These are phyloP conservation scores for Dictyostelium firmibasis DNA, from an alignment of 78 protist species.

Conservation along the genomic window DNA sequence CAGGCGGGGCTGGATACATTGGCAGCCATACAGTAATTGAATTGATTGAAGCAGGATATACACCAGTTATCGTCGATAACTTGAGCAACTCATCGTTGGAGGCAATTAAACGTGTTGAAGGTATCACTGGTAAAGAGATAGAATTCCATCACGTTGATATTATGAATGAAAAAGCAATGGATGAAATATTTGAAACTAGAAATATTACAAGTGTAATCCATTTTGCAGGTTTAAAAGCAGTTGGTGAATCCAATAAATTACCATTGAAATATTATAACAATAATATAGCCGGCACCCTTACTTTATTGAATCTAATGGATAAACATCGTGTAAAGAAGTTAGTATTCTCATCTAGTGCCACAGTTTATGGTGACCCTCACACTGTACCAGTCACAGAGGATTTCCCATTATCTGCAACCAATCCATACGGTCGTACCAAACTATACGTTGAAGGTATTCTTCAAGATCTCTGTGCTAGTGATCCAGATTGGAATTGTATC, in stretches of 20 bases:
- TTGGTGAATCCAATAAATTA: constrained; percentile 92
- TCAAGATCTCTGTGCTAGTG: constrained; percentile 55
- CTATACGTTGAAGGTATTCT: constrained; percentile 94
- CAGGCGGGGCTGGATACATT: constrained; percentile 98
- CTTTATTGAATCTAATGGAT: constrained; percentile 90
- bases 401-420: constrained; percentile 86
- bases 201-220: constrained; percentile 87
- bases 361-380: constrained; percentile 96
- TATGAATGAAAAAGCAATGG: constrained; percentile 71
- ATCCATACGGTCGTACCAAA: constrained; percentile 98
- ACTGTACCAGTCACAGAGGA: constrained; percentile 88
- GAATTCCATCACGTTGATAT: constrained; percentile 84
- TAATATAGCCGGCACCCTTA: constrained; percentile 93
- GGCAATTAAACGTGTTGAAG: constrained; percentile 82
- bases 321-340: constrained; percentile 71
- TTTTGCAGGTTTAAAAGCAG: constrained; percentile 97
- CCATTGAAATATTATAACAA: constrained; percentile 96
- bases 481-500: constrained; percentile 75
- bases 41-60: constrained; percentile 86
- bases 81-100: constrained; percentile 81
- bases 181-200: constrained; percentile 53
- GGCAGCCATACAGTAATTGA: constrained; percentile 95
- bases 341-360: constrained; percentile 98
- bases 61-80: constrained; percentile 95
- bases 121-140: constrained; percentile 84